A percentile compares a stretch with the other conserved stretches of the same genome.
Conservation (phyloP, 2,329 filamentous ascomycete genomes). For the Talaromyces sp. region DNA sequence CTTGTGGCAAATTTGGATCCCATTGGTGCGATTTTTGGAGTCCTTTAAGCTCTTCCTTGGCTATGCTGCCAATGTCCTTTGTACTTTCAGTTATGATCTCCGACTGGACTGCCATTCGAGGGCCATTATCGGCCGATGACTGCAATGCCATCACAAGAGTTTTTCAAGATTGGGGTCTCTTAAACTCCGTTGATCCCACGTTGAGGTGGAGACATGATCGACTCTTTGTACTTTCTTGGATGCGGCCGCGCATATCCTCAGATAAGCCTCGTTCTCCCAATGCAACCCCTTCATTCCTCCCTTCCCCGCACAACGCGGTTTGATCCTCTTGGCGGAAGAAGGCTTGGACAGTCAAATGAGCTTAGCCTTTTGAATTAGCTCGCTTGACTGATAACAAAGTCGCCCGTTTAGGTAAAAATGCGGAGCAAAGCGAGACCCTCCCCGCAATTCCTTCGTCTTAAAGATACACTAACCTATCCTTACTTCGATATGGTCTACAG, state of each 20-base stretch:
- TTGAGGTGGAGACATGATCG: not conserved
- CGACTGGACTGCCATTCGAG: not conserved
- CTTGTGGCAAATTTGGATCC: constrained; percentile 63
- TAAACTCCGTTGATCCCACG: too few species aligned
- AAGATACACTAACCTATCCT: not conserved
- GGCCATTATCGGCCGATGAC: not conserved
- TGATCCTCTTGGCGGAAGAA: not conserved
- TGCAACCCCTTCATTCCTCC: constrained; percentile 2
- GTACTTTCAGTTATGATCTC: not conserved
- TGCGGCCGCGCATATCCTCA: not conserved
- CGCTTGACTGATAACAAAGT: constrained; percentile 8
- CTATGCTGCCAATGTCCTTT: not conserved
- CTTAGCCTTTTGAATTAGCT: not conserved
- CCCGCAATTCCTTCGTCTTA: not conserved
- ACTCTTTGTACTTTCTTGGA: not conserved
- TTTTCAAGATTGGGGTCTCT: too few species aligned
- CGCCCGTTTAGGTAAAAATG: constrained; percentile 18
- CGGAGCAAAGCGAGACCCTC: constrained; percentile 15
- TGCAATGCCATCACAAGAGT: not conserved
- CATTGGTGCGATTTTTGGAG: constrained; percentile 42
- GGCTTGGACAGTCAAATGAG: not conserved
- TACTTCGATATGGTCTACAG: not conserved
- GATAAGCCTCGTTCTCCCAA: constrained; percentile 1
- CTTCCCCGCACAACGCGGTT: constrained; percentile 1
- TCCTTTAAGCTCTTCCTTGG: constrained; percentile 11